Evolutionary conservation across 495 filamentous ascomycete genomes (phyloP), one percentile per base, ranked within the genome.

Genomic region (Aspergillus ellipticus): DNA sequence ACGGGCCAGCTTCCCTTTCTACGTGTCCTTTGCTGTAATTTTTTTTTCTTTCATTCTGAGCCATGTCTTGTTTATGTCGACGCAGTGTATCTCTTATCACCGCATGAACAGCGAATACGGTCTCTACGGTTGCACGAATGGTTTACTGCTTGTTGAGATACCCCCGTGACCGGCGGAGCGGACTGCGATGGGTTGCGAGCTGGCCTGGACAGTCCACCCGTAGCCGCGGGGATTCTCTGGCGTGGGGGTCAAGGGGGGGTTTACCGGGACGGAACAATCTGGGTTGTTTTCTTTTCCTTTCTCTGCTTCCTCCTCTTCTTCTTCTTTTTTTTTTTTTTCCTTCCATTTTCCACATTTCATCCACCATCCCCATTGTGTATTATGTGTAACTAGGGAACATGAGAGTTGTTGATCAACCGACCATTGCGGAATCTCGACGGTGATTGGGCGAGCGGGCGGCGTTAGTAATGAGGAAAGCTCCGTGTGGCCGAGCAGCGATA

Each of bases 401-500:
- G 11, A 13, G 35, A 39, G 35, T 39, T 39, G 35, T 39, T 39
- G 35, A 39, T 39, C 35, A 39, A 39, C 35, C 31, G 31, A 33
- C 31, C 7, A 4, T 33, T 33, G 31, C 7, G 2, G 9, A 13
- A 33, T 33, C 13, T 8, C 9, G 7, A 33, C n/a, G n/a, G n/a
- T n/a, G n/a, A n/a, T n/a, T 33, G 9, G 31, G 31, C 31, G 31
- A 10, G 31, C 9, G 31, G 31, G 9, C 13, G 31, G 35, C 13
- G 35, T 39, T 39, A 39, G 35, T 39, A 39, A 39, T 15, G 9
- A 7, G 0, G 48, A 52, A 51, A 59, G 56, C 65, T 76, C 73
- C 73, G 68, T 72, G 66, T 63, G 66, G 64, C 73, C 73, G 73
- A 73, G 26, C 41, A 16, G 15, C 45, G 22, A 56, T 73, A 71